Evolutionary conservation across 352 stramenopile species (phyloP).

Genomic region (Globisporangium nunn): DNA sequence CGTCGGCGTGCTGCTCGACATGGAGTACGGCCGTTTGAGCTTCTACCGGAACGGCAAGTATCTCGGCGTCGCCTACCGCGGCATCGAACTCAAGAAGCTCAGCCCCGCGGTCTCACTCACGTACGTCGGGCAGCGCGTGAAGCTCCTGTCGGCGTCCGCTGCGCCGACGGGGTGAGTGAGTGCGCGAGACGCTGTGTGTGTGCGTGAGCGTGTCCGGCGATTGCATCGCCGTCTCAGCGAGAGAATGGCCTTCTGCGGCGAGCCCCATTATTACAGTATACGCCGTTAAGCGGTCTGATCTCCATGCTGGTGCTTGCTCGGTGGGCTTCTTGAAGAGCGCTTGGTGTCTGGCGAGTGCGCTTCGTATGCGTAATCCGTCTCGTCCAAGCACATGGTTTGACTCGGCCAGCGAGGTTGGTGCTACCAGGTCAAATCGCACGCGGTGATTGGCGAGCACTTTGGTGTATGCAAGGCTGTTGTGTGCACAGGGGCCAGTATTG

Average conservation of each 20-base stretch:
- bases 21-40: conserved; percentile 60
- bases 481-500: conserved; percentile 4
- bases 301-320: too few species aligned
- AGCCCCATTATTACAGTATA: too few species aligned
- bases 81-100: conserved; percentile 52
- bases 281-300: too few species aligned
- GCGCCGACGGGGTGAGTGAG: conserved; percentile 30
- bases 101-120: conserved; percentile 68
- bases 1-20: conserved; percentile 67
- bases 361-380: too few species aligned
- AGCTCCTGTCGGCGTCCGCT: conserved; percentile 44
- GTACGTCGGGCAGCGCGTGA: conserved; percentile 56
- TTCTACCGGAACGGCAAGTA: conserved; percentile 77
- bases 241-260: too few species aligned
- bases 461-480: not conserved
- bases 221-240: too few species aligned
- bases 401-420: not conserved
- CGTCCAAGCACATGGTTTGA: too few species aligned
- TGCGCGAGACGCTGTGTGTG: too few species aligned
- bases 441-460: conserved; percentile 2
- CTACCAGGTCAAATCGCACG: not conserved
- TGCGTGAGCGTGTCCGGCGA: too few species aligned
- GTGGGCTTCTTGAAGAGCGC: too few species aligned
- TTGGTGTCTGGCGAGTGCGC: too few species aligned
- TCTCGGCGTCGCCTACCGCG: conserved; percentile 64